A percentile compares a stretch with the other conserved stretches of the same genome.
Evolutionary conservation across 2,329 filamentous ascomycete genomes (phyloP).

Genomic region (Colletotrichum tanaceti): DNA sequence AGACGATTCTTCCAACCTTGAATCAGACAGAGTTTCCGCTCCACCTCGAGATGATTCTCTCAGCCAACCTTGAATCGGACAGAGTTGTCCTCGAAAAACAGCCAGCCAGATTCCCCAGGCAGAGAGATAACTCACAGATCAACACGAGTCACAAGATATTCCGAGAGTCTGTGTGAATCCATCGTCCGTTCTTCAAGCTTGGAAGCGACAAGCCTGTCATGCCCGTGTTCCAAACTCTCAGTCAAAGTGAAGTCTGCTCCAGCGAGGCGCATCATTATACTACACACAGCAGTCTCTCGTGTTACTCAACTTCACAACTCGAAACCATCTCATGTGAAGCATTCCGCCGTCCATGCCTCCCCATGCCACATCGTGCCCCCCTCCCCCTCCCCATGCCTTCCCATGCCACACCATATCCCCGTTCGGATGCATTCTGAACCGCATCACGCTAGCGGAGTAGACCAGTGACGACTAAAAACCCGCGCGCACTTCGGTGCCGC

Average conservation of each 20-base stretch:
- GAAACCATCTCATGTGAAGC: background rate
- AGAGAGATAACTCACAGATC: too few species aligned
- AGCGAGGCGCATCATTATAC: background rate
- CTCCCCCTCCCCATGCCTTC: background rate
- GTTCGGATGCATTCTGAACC: constrained; percentile 14
- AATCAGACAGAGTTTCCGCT: too few species aligned
- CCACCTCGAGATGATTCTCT: too few species aligned
- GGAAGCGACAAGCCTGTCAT: constrained; percentile 11
- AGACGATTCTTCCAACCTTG: too few species aligned
- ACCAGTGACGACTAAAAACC: background rate
- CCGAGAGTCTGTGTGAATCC: background rate
- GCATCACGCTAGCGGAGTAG: constrained; percentile 7
- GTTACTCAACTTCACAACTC: background rate
- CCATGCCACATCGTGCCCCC: background rate
- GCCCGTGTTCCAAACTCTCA: background rate
- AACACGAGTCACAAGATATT: too few species aligned
- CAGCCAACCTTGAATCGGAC: too few species aligned
- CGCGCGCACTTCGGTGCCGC: constrained; percentile 9
- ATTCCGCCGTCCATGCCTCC: background rate
- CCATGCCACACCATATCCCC: background rate
- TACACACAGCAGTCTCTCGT: too few species aligned
- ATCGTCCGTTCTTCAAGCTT: background rate
- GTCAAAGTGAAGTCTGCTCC: background rate
- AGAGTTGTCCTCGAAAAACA: too few species aligned
- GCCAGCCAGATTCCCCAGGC: too few species aligned